These are phyloP conservation scores for Globisporangium rhizosaccharum DNA, from an alignment of 352 stramenopile genomes.

Conservation along the genomic window DNA sequence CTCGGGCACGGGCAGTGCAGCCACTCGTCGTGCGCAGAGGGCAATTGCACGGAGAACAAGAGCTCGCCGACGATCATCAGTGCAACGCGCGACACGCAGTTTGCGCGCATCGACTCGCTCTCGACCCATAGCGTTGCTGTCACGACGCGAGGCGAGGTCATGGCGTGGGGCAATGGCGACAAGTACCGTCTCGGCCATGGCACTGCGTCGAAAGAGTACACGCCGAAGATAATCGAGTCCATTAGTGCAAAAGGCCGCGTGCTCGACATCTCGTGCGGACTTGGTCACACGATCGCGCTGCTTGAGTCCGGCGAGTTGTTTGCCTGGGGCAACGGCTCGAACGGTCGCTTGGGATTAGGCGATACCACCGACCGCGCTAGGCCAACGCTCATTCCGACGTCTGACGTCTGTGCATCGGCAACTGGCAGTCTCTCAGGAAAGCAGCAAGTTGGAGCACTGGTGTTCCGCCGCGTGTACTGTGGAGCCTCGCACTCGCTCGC, in stretches of 20 bases:
- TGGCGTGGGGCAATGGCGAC: slow-evolving; percentile 82
- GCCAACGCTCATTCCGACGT: slow-evolving; percentile 24
- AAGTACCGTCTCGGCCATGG: slow-evolving; percentile 79
- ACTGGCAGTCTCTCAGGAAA: background rate
- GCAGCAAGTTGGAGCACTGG: background rate
- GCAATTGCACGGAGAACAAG: slow-evolving; percentile 85
- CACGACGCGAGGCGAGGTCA: slow-evolving; percentile 52
- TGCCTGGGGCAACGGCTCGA: slow-evolving; percentile 82
- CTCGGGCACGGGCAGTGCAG: slow-evolving; percentile 72
- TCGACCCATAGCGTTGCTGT: slow-evolving; percentile 81
- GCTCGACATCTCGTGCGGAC: slow-evolving; percentile 48
- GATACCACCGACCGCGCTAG: slow-evolving; percentile 68
- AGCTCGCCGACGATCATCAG: slow-evolving; percentile 51
- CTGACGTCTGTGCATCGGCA: background rate
- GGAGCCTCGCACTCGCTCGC: slow-evolving; percentile 77
- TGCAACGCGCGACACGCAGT: slow-evolving; percentile 39
- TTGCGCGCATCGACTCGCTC: slow-evolving; percentile 74
- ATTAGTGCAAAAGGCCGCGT: slow-evolving; percentile 56
- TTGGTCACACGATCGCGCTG: slow-evolving; percentile 62
- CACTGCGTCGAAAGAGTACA: slow-evolving; percentile 67
- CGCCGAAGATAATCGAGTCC: slow-evolving; percentile 51
- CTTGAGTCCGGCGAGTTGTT: slow-evolving; percentile 65
- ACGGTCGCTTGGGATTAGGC: slow-evolving; percentile 72
- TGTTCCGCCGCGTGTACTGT: slow-evolving; percentile 50
- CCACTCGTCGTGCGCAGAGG: slow-evolving; percentile 56